These are phyloP conservation scores for Alternaria hordeiaustralica DNA, from an alignment of 2,329 filamentous ascomycete genomes.

Conservation along the genomic window DNA sequence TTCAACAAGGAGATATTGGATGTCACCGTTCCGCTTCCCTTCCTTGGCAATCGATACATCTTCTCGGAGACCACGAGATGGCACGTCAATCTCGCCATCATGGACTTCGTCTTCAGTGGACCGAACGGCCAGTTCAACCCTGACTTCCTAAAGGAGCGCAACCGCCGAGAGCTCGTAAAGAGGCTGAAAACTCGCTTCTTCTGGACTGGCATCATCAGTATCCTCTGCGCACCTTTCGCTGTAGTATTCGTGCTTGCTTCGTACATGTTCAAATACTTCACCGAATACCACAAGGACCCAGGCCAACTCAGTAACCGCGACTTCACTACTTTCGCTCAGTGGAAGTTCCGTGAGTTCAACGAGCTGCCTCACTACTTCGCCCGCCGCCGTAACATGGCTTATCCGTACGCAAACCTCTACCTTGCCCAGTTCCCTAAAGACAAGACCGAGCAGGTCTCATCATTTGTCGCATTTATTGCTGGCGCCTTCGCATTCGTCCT, in stretches of 20 bases:
- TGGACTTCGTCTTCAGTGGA: constrained; percentile 90
- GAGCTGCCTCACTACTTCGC: constrained; percentile 92
- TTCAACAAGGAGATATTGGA: constrained; percentile 97
- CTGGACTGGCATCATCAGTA: constrained; percentile 84
- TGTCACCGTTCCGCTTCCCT: constrained; percentile 83
- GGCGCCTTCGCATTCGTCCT: constrained; percentile 88
- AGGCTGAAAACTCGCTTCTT: constrained; percentile 79
- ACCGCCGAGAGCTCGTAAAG: constrained; percentile 78
- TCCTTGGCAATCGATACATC: constrained; percentile 77
- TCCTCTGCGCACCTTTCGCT: constrained; percentile 85
- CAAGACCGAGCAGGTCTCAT: constrained; percentile 83
- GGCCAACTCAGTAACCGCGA: constrained; percentile 84
- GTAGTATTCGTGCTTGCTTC: constrained; percentile 85
- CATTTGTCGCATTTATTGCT: constrained; percentile 85
- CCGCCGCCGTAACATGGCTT: constrained; percentile 90
- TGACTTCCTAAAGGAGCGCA: constrained; percentile 82
- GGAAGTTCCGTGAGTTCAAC: constrained; percentile 99
- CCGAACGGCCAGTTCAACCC: constrained; percentile 83
- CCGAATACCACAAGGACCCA: constrained; percentile 95
- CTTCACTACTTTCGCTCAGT: constrained; percentile 92
- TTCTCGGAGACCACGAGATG: constrained; percentile 91
- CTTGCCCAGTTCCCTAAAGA: constrained; percentile 96
- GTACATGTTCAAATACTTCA: constrained; percentile 95
- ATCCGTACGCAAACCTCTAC: constrained; percentile 89
- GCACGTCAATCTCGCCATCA: constrained; percentile 87